Base-by-base conservation (phyloP, 305 asterid genomes). In the Striga hermonthica region DNA sequence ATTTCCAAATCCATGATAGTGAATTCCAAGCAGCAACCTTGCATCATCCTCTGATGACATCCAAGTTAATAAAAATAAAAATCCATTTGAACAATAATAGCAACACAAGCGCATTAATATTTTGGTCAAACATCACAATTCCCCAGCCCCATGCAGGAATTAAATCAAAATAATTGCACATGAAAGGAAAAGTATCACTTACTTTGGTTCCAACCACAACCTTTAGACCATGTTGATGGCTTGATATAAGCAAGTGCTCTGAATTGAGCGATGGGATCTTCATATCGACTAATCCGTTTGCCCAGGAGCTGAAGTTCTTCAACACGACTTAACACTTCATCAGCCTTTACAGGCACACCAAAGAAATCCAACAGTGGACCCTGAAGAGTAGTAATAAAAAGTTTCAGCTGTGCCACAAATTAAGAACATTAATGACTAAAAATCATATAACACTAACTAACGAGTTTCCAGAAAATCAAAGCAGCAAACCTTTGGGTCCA, bases 191-290 rank as follows among this genome's bases (percentile, higher is more conserved):
- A 7, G 4, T 14, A 39, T 68, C 39, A 85, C 97, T 84, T 86
- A 95, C 99, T 95, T 79, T 87, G 99, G 74, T 91, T 95, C 99
- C 99, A 95, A 72, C 99, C 98, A 87, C 99, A 95, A 47, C 99
- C 99, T 81, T 91, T 95, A 61, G 99, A 91, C 99, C 99, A 95
- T 0, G 98, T 84, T 62, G 98, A 88, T 66, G 97, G 97, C 75
- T 89, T 95, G 67, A 89, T 95, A 78, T 79, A 91, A 65, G 86
- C 83, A 67, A 95, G 81, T 41, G 96, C 86, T 79, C 94, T 79
- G 78, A 91, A 95, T 76, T 95, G 99, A 60, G 89, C 78, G 40
- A 95, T 38, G 53, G 99, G 99, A 77, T 91, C 96, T 62, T 78
- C 90, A 67, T 95, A 91, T 43, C 95, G 86, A 72, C 81, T 77